phyloP scores from a whole-genome alignment of 129 eudicot species.

The Escallonia rubra region DNA sequence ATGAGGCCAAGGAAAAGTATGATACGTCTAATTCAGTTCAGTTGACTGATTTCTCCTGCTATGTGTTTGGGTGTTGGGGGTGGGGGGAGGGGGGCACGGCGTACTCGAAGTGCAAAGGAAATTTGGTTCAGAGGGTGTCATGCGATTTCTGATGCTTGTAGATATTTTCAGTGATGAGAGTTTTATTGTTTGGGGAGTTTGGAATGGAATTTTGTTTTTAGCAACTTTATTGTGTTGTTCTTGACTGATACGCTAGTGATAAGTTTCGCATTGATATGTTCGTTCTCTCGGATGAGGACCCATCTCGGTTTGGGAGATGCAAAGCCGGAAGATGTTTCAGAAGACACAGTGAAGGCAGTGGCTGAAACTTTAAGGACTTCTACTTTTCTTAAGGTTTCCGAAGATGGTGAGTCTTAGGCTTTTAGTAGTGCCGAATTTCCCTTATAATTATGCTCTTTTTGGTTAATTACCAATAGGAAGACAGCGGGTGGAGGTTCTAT shows the following conservation, averaged over 20 bases:
- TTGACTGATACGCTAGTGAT: conserved; percentile 65
- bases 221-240: conserved; percentile 21
- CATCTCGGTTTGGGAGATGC: conserved; percentile 69
- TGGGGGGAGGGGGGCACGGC: no score
- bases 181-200: no score
- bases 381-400: conserved; percentile 61
- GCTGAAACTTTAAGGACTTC: conserved; percentile 73
- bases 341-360: conserved; percentile 69
- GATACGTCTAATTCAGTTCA: no score
- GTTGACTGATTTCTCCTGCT: no score
- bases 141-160: neutral
- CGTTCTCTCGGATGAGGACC: conserved; percentile 84
- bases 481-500: neutral
- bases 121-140: no score
- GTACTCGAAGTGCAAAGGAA: no score
- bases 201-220: no score
- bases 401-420: conserved; percentile 55
- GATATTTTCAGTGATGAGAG: neutral
- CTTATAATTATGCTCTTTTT: neutral
- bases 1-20: no score
- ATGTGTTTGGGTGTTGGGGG: no score
- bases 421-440: no score
- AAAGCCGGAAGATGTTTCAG: conserved; percentile 68
- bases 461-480: neutral
- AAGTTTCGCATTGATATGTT: conserved; percentile 80